Conservation (phyloP, 495 filamentous ascomycete genomes). For the Penicillium pancosmium region DNA sequence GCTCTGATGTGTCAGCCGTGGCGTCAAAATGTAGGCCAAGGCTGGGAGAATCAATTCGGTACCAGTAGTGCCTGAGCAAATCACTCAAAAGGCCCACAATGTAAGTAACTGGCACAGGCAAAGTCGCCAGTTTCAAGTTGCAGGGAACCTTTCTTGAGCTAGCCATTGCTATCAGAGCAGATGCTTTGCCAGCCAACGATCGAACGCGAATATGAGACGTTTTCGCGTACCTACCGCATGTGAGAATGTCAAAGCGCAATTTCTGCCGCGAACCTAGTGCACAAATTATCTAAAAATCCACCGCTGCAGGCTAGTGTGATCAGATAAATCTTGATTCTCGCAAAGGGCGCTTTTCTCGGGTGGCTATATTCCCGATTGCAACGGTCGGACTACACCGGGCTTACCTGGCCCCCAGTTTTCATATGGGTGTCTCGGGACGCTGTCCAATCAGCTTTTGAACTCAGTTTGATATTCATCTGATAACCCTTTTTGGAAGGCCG, state of each 20-base stretch:
- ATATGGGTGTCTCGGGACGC: not conserved
- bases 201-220: not conserved
- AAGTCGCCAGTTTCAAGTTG: not conserved
- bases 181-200: not conserved
- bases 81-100: not conserved
- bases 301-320: not conserved
- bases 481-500: conserved; percentile 1
- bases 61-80: not conserved
- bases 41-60: not conserved
- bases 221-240: not conserved
- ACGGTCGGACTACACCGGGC: not conserved
- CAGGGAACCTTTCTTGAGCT: not conserved
- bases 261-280: too few species aligned
- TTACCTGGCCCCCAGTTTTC: conserved; percentile 3
- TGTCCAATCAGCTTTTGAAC: not conserved
- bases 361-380: not conserved
- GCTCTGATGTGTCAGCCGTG: not conserved
- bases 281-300: too few species aligned
- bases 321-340: conserved; percentile 7
- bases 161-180: not conserved
- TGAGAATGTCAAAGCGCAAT: too few species aligned
- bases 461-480: conserved; percentile 1
- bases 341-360: not conserved
- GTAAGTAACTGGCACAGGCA: not conserved
- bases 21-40: not conserved